Conservation (phyloP, 1,139 yeast genomes). For the Taphrina wiesneri region DNA sequence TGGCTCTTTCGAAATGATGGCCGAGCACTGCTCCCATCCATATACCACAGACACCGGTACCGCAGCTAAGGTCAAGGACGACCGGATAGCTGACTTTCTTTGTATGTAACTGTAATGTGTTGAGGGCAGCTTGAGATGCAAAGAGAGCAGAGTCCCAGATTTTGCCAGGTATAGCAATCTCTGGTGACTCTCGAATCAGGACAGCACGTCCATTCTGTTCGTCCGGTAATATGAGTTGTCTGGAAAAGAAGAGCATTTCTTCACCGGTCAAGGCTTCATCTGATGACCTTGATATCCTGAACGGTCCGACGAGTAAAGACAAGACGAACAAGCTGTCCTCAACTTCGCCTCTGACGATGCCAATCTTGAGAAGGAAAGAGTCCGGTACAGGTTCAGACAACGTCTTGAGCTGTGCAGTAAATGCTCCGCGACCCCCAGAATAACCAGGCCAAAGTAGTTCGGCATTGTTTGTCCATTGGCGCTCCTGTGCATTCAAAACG, state of each 20-base stretch:
- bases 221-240: not conserved
- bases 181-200: constrained; percentile 30
- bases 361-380: constrained; percentile 5
- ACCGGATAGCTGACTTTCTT: not conserved
- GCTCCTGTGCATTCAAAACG: not conserved
- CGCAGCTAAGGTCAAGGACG: constrained; percentile 38
- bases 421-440: constrained; percentile 19
- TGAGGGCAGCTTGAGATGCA: constrained; percentile 28
- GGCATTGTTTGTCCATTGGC: not conserved
- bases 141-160: constrained; percentile 40
- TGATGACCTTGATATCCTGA: not conserved
- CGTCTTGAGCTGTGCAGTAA: not conserved
- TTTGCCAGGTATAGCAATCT: constrained; percentile 39
- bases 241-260: constrained; percentile 27
- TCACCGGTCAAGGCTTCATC: not conserved
- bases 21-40: constrained; percentile 24
- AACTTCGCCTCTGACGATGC: not conserved
- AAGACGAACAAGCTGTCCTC: not conserved
- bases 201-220: not conserved
- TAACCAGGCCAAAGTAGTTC: constrained; percentile 8
- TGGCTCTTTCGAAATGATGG: not conserved
- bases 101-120: not conserved
- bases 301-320: constrained; percentile 37
- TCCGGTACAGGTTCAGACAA: not conserved
- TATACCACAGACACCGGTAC: constrained; percentile 39